A percentile compares a stretch with the other conserved stretches of the same genome.
phyloP scores from a whole-genome alignment of 2,329 filamentous ascomycete genomes.

The Stachybotrys chlorohalonatus region DNA sequence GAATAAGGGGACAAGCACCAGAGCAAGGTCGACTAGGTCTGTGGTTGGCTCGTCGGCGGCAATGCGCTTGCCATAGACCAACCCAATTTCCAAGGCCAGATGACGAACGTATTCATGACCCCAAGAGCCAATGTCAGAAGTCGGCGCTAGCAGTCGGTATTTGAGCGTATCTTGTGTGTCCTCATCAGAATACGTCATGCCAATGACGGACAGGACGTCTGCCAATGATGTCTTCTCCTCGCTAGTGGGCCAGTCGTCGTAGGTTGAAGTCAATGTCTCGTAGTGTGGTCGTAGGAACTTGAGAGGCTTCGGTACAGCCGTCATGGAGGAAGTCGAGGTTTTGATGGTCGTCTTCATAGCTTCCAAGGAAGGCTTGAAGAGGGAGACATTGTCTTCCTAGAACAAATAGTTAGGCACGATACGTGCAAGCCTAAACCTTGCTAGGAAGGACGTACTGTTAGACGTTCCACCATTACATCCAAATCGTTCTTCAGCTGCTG shows the following conservation, averaged over 20 bases:
- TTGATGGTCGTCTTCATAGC: constrained; percentile 98
- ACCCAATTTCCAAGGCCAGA: constrained; percentile 87
- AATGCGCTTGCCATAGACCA: constrained; percentile 83
- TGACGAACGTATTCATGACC: constrained; percentile 98
- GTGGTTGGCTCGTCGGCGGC: constrained; percentile 75
- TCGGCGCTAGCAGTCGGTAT: constrained; percentile 82
- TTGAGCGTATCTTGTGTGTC: constrained; percentile 93
- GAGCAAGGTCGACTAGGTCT: constrained; percentile 77
- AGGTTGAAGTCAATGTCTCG: constrained; percentile 75
- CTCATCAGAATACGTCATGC: constrained; percentile 98
- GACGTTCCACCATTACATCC: constrained; percentile 92
- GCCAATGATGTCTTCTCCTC: constrained; percentile 84
- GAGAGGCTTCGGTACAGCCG: constrained; percentile 92
- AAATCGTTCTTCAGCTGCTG: constrained; percentile 97
- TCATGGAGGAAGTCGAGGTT: constrained; percentile 99
- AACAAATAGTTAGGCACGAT: not conserved
- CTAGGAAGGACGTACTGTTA: constrained; percentile 54
- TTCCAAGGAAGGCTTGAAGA: constrained; percentile 89
- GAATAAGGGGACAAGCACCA: constrained; percentile 85
- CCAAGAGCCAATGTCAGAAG: constrained; percentile 92
- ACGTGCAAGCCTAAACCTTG: too few species aligned
- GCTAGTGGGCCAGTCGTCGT: constrained; percentile 79
- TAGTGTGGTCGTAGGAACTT: constrained; percentile 98
- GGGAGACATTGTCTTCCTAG: constrained; percentile 74
- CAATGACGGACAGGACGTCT: constrained; percentile 92